Conservation (phyloP, 129 eudicot genomes). For the Silybum marianum region DNA sequence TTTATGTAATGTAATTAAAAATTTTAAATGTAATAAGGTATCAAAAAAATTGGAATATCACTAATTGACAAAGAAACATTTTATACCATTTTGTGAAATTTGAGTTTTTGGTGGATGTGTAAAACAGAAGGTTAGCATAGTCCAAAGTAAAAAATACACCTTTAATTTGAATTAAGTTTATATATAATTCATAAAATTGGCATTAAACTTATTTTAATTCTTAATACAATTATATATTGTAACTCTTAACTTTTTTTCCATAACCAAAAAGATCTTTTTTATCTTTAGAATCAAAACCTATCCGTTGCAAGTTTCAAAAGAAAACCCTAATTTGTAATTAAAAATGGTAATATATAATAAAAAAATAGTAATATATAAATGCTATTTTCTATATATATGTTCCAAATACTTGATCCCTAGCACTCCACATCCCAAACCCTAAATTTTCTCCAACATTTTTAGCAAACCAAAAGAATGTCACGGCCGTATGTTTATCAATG, state of each 20-base stretch:
- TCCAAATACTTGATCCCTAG: not conserved
- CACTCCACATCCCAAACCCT: not conserved
- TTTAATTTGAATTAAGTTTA: not conserved
- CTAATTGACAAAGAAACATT: not conserved
- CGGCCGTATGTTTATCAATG: constrained; percentile 1
- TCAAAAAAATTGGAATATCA: no score
- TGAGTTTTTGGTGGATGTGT: not conserved
- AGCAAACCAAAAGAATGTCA: not conserved
- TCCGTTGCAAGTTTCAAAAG: not conserved
- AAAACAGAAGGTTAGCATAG: not conserved
- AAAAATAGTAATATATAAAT: not conserved
- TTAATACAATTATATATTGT: not conserved
- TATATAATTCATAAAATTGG: not conserved
- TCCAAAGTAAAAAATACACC: not conserved
- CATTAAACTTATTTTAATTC: not conserved
- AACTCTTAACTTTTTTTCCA: not conserved
- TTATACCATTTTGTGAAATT: not conserved
- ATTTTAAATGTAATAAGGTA: no score
- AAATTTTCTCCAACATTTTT: not conserved
- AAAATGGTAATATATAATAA: not conserved
- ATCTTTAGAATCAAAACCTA: not conserved
- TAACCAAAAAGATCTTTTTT: not conserved
- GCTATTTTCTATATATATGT: not conserved
- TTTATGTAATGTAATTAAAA: no score
- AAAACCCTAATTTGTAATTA: not conserved